phyloP scores from a whole-genome alignment of 306 rosid genomes.

The Luffa aegyptiaca region DNA sequence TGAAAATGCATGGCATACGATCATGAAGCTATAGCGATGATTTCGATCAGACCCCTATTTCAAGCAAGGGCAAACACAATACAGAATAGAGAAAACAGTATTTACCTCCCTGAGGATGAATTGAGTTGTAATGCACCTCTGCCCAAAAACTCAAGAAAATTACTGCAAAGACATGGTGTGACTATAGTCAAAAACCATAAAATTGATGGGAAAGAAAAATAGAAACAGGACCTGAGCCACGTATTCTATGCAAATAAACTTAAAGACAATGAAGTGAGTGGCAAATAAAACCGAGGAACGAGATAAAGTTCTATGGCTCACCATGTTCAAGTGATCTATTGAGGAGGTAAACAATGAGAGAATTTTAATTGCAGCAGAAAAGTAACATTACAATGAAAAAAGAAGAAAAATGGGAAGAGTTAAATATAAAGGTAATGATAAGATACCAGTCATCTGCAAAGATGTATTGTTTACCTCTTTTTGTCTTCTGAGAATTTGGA shows the following conservation, averaged over 20 bases:
- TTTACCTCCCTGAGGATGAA: conserved; percentile 77
- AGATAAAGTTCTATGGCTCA: background rate
- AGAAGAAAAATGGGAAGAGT: background rate
- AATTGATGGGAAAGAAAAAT: background rate
- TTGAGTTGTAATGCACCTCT: conserved; percentile 93
- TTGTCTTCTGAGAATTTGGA: conserved; percentile 49
- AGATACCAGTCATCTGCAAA: conserved; percentile 9
- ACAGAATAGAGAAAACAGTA: conserved; percentile 2
- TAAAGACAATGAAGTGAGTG: background rate
- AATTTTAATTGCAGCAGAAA: background rate
- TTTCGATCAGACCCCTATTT: background rate
- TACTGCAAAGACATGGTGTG: conserved; percentile 33
- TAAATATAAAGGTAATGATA: background rate
- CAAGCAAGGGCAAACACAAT: background rate
- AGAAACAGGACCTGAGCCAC: background rate
- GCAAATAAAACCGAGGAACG: background rate
- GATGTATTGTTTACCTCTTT: conserved; percentile 36
- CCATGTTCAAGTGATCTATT: background rate
- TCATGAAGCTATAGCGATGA: too few species aligned
- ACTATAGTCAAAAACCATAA: background rate
- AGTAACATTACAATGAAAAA: background rate
- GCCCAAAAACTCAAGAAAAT: conserved; percentile 95
- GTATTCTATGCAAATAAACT: background rate
- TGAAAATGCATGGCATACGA: too few species aligned
- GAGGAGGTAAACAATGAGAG: background rate